Evolutionary conservation across 106 monocot species (phyloP).

Genomic region (Dendrobium nobile): DNA sequence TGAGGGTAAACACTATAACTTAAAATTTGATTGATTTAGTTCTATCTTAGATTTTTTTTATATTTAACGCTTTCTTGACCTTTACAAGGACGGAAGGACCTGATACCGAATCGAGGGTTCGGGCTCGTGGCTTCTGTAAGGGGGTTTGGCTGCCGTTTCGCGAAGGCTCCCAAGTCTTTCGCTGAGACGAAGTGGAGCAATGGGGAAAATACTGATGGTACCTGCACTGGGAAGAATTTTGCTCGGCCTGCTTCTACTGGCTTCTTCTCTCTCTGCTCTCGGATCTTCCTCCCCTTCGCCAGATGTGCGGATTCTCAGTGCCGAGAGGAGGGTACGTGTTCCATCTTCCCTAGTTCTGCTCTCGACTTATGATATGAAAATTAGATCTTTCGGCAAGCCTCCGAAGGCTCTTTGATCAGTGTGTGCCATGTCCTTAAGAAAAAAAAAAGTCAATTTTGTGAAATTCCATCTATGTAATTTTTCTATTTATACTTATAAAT

Average conservation of each 20-base stretch:
- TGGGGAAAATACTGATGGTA: neutral
- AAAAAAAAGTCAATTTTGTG: neutral
- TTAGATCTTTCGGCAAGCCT: neutral
- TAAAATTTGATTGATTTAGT: too few species aligned
- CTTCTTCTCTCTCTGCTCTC: neutral
- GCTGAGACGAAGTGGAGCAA: neutral
- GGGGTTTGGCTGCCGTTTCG: neutral
- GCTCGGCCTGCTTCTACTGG: constrained; percentile 14
- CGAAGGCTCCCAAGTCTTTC: neutral
- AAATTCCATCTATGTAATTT: neutral
- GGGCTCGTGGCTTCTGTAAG: neutral
- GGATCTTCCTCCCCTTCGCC: constrained; percentile 12
- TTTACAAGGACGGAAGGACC: too few species aligned
- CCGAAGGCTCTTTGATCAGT: neutral
- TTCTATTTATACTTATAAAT: neutral
- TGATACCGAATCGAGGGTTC: too few species aligned
- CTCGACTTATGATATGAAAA: neutral
- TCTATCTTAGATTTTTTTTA: too few species aligned
- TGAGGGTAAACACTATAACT: too few species aligned
- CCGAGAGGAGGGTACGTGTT: constrained; percentile 45
- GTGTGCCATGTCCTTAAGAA: neutral
- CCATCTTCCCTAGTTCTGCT: neutral
- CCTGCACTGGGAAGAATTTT: neutral
- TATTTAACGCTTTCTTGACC: too few species aligned
- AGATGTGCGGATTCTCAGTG: constrained; percentile 37